Conservation (phyloP, 2,329 filamentous ascomycete species). For the Cladophialophora bantiana region DNA sequence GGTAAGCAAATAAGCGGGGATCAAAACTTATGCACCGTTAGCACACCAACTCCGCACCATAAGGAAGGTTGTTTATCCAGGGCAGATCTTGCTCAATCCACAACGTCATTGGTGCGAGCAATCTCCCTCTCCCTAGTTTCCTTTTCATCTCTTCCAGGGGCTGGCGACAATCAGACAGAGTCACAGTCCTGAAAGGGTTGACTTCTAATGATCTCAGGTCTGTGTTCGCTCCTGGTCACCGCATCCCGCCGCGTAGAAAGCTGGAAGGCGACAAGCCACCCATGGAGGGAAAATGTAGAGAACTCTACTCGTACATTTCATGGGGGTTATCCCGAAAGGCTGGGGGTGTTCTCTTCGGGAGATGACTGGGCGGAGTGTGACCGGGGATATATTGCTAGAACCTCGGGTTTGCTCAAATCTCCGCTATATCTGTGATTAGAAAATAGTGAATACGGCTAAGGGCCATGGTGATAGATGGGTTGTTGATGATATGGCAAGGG, state of each 20-base stretch:
- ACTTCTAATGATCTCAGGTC: too few relatives aligned
- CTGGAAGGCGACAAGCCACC: neutral
- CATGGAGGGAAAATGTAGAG: neutral
- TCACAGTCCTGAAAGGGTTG: too few relatives aligned
- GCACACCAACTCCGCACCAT: neutral
- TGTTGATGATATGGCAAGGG: neutral
- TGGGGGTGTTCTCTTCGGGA: neutral
- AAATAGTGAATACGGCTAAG: neutral
- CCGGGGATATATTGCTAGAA: neutral
- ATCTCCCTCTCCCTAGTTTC: neutral
- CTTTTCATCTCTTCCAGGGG: neutral
- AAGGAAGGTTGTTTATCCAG: neutral
- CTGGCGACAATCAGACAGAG: too few relatives aligned
- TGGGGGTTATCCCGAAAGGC: conserved; percentile 4
- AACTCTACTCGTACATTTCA: neutral
- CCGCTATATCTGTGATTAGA: neutral
- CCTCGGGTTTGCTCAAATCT: neutral
- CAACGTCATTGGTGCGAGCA: neutral
- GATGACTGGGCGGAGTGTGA: neutral
- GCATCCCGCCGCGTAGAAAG: neutral
- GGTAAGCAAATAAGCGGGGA: neutral
- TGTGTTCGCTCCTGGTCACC: too few relatives aligned
- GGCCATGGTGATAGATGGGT: neutral
- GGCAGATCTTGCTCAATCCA: neutral
- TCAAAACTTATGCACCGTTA: neutral